phyloP scores from a whole-genome alignment of 768 basidiomycete species.

The Pulveroboletus sp. region DNA sequence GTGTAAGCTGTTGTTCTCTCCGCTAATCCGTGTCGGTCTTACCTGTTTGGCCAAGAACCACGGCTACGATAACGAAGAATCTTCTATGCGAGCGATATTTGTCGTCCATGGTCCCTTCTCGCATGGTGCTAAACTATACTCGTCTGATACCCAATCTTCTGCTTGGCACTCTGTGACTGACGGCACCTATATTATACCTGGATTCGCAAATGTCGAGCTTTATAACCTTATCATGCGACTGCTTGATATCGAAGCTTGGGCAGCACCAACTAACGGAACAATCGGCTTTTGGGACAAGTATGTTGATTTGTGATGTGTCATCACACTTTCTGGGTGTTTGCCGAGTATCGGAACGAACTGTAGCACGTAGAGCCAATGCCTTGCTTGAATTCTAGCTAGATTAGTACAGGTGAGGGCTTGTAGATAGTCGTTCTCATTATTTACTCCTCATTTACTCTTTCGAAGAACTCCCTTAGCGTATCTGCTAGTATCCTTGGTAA shows the following conservation, averaged over 20 bases:
- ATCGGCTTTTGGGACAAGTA: conserved; percentile 80
- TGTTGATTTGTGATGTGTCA: conserved; percentile 30
- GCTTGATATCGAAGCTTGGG: conserved; percentile 53
- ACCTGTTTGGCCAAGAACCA: conserved; percentile 53
- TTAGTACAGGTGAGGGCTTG: neutral
- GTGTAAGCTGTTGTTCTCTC: conserved; percentile 45
- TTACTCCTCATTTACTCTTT: conserved; percentile 67
- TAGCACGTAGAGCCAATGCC: conserved; percentile 1
- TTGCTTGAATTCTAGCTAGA: neutral
- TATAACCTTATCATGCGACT: conserved; percentile 79
- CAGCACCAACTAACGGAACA: conserved; percentile 72
- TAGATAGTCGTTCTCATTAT: neutral
- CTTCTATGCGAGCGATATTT: conserved; percentile 84
- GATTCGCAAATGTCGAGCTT: conserved; percentile 82
- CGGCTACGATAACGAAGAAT: conserved; percentile 79
- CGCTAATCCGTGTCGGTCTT: neutral
- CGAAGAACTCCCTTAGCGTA: conserved; percentile 90
- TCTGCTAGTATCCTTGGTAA: conserved; percentile 85
- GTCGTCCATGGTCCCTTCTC: conserved; percentile 91
- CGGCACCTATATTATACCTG: conserved; percentile 61
- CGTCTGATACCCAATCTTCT: conserved; percentile 7
- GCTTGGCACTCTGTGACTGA: conserved; percentile 62
- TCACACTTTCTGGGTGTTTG: neutral
- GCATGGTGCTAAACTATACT: conserved; percentile 53
- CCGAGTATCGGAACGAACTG: neutral